phyloP scores from a whole-genome alignment of 2,329 filamentous ascomycete species.

The Venturiaceae sp. region DNA sequence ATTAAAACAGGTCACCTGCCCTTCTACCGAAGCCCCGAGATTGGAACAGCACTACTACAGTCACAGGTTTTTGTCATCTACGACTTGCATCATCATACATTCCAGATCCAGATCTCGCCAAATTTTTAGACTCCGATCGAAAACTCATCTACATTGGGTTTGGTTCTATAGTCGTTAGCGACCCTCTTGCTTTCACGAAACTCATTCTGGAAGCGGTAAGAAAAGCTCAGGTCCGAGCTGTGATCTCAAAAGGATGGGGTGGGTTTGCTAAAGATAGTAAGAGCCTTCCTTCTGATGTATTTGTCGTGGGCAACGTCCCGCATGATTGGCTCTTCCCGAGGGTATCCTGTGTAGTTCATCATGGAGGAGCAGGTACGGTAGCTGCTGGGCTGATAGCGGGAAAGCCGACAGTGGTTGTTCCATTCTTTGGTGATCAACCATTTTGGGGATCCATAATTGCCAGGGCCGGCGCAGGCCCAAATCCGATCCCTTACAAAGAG shows the following conservation, averaged over 20 bases:
- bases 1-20: too few species aligned
- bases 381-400: conserved; percentile 86
- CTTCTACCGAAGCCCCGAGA: conserved; percentile 88
- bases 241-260: conserved; percentile 94
- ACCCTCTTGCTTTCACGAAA: conserved; percentile 78
- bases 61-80: conserved; percentile 97
- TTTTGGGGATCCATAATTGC: conserved; percentile 33
- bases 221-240: conserved; percentile 72
- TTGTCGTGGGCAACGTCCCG: conserved; percentile 79
- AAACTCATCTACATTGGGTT: conserved; percentile 91
- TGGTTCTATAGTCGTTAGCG: conserved; percentile 87
- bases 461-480: conserved; percentile 28
- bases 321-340: conserved; percentile 96
- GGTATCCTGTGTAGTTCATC: conserved; percentile 88
- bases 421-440: conserved; percentile 89
- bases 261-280: too few species aligned
- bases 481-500: conserved; percentile 27
- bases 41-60: conserved; percentile 93
- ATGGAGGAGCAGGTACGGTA: conserved; percentile 90
- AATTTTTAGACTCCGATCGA: conserved; percentile 74
- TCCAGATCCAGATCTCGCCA: conserved; percentile 65
- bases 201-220: conserved; percentile 88
- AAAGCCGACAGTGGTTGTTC: conserved; percentile 86
- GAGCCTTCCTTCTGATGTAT: conserved; percentile 61
- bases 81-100: conserved; percentile 61